phyloP scores from a whole-genome alignment of 495 filamentous ascomycete genomes.

The Diplogelasinospora grovesii region DNA sequence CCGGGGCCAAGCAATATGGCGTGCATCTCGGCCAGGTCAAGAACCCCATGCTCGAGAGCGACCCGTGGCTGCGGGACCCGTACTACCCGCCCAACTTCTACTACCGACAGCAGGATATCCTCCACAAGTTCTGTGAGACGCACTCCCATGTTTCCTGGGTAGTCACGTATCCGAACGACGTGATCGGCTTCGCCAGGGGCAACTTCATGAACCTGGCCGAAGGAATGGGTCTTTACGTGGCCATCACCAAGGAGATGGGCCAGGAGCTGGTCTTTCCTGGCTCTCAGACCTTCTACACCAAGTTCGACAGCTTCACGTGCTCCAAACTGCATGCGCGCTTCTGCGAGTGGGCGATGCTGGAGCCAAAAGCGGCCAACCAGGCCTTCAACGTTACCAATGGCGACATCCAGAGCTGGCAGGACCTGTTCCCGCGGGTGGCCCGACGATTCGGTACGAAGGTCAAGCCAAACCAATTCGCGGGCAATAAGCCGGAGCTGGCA shows the following conservation, averaged over 20 bases:
- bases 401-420: conserved; percentile 48
- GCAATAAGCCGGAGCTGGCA: conserved; percentile 9
- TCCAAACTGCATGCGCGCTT: conserved; percentile 46
- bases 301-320: conserved; percentile 46
- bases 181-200: conserved; percentile 39
- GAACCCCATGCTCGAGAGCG: conserved; percentile 42
- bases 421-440: conserved; percentile 49
- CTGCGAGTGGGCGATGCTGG: conserved; percentile 45
- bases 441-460: conserved; percentile 39
- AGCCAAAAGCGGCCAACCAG: conserved; percentile 38
- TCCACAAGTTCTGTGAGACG: conserved; percentile 26
- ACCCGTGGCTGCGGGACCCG: conserved; percentile 20
- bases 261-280: conserved; percentile 44
- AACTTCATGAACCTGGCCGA: conserved; percentile 55
- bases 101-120: conserved; percentile 40
- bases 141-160: conserved; percentile 33
- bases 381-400: conserved; percentile 54
- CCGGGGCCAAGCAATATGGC: conserved; percentile 52
- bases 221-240: conserved; percentile 44
- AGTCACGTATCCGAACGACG: conserved; percentile 50
- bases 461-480: conserved; percentile 38
- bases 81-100: conserved; percentile 42
- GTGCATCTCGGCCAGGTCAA: conserved; percentile 49
- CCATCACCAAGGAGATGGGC: conserved; percentile 41
- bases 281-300: conserved; percentile 39